These are phyloP conservation scores for Nidula niveotomentosa DNA, from an alignment of 1,284 basidiomycete genomes.

Conservation along the genomic window DNA sequence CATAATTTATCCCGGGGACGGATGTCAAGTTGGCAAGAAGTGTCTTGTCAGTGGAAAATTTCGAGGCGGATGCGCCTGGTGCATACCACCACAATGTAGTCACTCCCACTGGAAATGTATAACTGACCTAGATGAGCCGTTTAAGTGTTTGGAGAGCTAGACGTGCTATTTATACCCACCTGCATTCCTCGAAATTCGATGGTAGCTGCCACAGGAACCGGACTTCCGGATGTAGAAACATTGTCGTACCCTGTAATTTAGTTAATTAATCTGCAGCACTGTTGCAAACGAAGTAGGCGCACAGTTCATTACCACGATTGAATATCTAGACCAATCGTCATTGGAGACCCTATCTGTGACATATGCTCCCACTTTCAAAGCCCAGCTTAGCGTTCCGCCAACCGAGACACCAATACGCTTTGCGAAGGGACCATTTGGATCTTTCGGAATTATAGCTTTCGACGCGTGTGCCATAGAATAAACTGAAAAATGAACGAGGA, in stretches of 20 bases:
- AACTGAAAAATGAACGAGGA: slow-evolving; percentile 28
- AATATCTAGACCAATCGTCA: slow-evolving; percentile 62
- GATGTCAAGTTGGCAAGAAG: no score
- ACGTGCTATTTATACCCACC: slow-evolving; percentile 29
- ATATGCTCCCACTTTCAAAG: slow-evolving; percentile 61
- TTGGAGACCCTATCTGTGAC: slow-evolving; percentile 56
- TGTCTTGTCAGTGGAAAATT: no score
- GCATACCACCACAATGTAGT: slow-evolving; percentile 47
- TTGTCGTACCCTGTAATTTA: slow-evolving; percentile 12
- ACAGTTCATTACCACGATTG: slow-evolving; percentile 71
- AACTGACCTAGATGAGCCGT: slow-evolving; percentile 42
- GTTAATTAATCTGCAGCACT: slow-evolving; percentile 4
- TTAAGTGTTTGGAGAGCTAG: neutral
- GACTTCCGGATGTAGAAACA: slow-evolving; percentile 37
- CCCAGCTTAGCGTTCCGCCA: slow-evolving; percentile 36
- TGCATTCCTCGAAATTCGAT: slow-evolving; percentile 72
- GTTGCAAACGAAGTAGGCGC: neutral
- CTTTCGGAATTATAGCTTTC: slow-evolving; percentile 70
- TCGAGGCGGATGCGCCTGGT: neutral
- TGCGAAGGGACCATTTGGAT: slow-evolving; percentile 65
- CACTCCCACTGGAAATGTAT: slow-evolving; percentile 70
- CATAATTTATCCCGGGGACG: no score
- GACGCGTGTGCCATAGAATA: slow-evolving; percentile 75
- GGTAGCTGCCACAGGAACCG: slow-evolving; percentile 57
- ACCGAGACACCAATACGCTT: slow-evolving; percentile 65